Evolutionary conservation across 352 stramenopile species (phyloP).

Genomic region (Phytophthora rubi): DNA sequence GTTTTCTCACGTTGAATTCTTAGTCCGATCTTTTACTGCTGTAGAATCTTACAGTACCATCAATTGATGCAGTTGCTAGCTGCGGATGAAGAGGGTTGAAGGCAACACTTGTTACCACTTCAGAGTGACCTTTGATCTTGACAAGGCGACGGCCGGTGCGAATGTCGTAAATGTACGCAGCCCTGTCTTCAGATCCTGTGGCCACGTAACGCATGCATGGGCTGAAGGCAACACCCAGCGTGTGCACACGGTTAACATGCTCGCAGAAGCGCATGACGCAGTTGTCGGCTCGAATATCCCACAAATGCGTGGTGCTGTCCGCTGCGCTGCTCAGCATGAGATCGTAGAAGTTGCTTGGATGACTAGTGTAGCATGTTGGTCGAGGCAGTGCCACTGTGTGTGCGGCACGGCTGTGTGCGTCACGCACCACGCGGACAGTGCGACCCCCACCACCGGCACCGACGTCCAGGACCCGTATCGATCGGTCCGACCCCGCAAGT

Average conservation of each 20-base stretch:
- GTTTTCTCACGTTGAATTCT: constrained; percentile 21
- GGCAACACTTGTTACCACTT: constrained; percentile 79
- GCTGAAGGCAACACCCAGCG: constrained; percentile 76
- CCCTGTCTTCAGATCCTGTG: constrained; percentile 86
- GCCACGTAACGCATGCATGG: constrained; percentile 92
- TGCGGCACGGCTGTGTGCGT: constrained; percentile 64
- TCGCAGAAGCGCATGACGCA: constrained; percentile 86
- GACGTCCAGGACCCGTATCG: constrained; percentile 77
- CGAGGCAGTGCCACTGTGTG: constrained; percentile 74
- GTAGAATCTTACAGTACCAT: constrained; percentile 75
- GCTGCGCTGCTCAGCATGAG: constrained; percentile 78
- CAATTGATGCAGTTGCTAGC: constrained; percentile 83
- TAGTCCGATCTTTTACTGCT: constrained; percentile 19
- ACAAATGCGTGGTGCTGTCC: constrained; percentile 79
- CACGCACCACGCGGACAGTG: constrained; percentile 62
- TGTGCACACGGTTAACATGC: constrained; percentile 86
- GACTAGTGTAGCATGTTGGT: constrained; percentile 71
- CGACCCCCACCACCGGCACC: constrained; percentile 48
- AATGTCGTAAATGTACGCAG: constrained; percentile 88
- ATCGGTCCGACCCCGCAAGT: constrained; percentile 76
- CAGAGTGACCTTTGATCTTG: constrained; percentile 70
- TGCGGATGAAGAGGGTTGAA: constrained; percentile 85
- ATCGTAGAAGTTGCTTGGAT: constrained; percentile 84
- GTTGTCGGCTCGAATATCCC: constrained; percentile 88
- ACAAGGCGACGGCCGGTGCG: constrained; percentile 66